A percentile compares a stretch with the other conserved stretches of the same genome.
These are phyloP conservation scores for Pulveroboletus sp. DNA, from an alignment of 768 basidiomycete species.

Conservation along the genomic window DNA sequence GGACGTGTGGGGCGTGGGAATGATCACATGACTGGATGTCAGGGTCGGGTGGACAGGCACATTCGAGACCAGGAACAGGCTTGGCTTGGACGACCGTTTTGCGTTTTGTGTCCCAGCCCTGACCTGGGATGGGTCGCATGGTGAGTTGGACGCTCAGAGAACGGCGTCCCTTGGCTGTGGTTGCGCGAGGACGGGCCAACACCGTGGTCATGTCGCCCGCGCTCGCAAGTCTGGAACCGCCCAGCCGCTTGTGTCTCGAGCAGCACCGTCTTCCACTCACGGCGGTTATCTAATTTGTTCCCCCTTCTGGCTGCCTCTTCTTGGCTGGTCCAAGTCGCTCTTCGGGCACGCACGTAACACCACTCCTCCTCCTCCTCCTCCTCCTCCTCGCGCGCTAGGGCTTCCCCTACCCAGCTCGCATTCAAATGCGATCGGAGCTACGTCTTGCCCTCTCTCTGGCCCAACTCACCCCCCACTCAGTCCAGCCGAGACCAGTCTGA, in stretches of 20 bases:
- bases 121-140: too few species aligned
- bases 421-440: slow-evolving; percentile 18
- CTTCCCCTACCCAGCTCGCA: slow-evolving; percentile 5
- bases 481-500: slow-evolving; percentile 20
- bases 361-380: background rate
- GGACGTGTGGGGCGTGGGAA: slow-evolving; percentile 12
- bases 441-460: background rate
- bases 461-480: too few species aligned
- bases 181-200: too few species aligned
- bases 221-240: background rate
- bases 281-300: background rate
- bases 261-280: background rate
- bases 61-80: slow-evolving; percentile 6
- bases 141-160: too few species aligned
- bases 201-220: too few species aligned
- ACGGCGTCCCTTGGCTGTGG: too few species aligned
- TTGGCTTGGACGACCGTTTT: too few species aligned
- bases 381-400: background rate
- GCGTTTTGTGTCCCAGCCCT: too few species aligned
- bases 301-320: slow-evolving; percentile 3
- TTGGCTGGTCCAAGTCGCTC: background rate
- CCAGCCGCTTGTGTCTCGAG: background rate
- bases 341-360: slow-evolving; percentile 15
- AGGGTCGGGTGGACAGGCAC: background rate
- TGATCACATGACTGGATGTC: background rate